Conservation (phyloP, 2,329 filamentous ascomycete genomes). For the Coleophoma crateriformis region DNA sequence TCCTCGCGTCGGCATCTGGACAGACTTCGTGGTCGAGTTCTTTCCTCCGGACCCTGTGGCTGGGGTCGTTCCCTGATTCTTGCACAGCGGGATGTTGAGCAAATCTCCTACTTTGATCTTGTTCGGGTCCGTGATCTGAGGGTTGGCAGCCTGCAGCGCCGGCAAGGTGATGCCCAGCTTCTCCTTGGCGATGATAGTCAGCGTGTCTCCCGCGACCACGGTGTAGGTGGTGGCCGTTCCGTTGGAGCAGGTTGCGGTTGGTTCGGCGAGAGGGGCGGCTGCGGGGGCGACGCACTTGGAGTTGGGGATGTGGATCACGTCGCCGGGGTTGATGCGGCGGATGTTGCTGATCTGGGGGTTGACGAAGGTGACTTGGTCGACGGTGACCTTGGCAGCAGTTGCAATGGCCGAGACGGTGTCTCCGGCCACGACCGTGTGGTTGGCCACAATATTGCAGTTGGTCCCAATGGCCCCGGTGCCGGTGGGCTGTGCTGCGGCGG, state of each 20-base stretch:
- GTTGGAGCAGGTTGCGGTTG: constrained; percentile 7
- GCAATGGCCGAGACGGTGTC: constrained; percentile 7
- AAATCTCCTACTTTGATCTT: constrained; percentile 7
- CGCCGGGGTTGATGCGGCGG: constrained; percentile 5
- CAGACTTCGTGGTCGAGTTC: background rate
- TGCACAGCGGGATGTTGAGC: constrained; percentile 10
- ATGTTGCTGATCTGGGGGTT: constrained; percentile 11
- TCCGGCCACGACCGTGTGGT: constrained; percentile 6
- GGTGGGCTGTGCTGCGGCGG: no score
- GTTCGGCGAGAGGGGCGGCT: background rate
- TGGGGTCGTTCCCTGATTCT: background rate
- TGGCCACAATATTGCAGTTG: constrained; percentile 8
- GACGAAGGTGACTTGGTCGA: constrained; percentile 10
- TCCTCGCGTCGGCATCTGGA: no score
- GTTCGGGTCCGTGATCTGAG: constrained; percentile 6
- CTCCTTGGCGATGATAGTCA: constrained; percentile 12
- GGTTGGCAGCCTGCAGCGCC: constrained; percentile 7
- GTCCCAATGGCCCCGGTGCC: background rate
- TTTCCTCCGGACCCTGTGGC: background rate
- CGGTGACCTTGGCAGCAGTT: constrained; percentile 2
- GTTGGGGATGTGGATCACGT: constrained; percentile 7
- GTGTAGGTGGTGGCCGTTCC: constrained; percentile 4
- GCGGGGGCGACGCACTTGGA: constrained; percentile 6
- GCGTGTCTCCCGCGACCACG: constrained; percentile 7
- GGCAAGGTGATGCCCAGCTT: constrained; percentile 9